Evolutionary conservation across 495 filamentous ascomycete genomes (phyloP), one percentile per base, ranked within the genome.

Genomic region (Penicillium angulare): DNA sequence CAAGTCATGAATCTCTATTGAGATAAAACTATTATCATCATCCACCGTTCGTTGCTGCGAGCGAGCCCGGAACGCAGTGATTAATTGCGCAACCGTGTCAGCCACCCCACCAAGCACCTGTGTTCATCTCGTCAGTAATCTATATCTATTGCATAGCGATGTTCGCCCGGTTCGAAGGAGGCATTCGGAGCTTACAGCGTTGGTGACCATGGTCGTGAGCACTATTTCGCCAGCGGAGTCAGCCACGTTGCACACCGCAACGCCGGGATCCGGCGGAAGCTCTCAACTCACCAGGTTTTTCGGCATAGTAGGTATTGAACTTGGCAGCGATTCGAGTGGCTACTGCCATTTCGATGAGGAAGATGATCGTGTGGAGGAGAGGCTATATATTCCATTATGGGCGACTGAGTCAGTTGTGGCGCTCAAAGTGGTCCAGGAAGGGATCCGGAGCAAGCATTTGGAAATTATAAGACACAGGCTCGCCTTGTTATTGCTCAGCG

Each of bases 141-240:
- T 17, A 39, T 23, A 32, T n/a, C 18, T 7, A 6, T 15, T 32
- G 24, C n/a, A 18, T 13, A 31, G 6, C 24, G 29, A 44, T 32
- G 20, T 18, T 8, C 15, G 12, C 8, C 12, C 16, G 13, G 5
- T 6, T 31, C 27, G 27, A 31, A 12, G 27, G 27, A 24, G 38
- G 4, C 12, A n/a, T n/a, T 24, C 5, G 17, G 5, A 7, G 68
- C 81, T 64, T 83, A 98, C 86, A 49, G 93, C 87, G 71, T 98
- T 98, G 57, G 90, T 92, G 53, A 97, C 87, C 93, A 97, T 98
- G 67, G 92, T 98, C 34, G 93, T 98, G 53, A 98, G 78, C 31
- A 98, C 89, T 88, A 70, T 58, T 48, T 52, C 5, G 43, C 46
- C 26, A 34, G 50, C 50, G 17, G 29, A 55, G 64, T 72, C 55